Percentiles rank a stretch among this genome's conserved stretches.
These are phyloP conservation scores for Myrmaecium sp. DNA, from an alignment of 2,329 filamentous ascomycete species.

Conservation along the genomic window DNA sequence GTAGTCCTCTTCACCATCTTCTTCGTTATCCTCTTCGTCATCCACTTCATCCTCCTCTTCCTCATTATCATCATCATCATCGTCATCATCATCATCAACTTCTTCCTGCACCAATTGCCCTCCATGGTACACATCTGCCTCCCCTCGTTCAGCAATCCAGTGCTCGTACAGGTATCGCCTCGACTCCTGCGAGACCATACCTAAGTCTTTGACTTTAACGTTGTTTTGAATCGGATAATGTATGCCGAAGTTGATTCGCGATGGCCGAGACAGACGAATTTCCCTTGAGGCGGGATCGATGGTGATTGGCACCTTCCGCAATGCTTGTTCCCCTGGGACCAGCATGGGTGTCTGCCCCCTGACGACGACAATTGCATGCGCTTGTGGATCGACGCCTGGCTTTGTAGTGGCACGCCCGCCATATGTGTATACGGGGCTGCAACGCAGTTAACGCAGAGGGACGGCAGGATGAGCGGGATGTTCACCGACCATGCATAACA, in stretches of 20 bases:
- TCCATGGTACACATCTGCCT: no score
- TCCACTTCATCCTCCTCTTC: no score
- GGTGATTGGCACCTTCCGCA: conserved; percentile 9
- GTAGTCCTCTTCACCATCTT: no score
- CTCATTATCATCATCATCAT: no score
- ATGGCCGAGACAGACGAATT: conserved; percentile 15
- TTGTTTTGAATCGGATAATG: conserved; percentile 26
- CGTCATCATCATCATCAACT: no score
- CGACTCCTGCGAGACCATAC: no score
- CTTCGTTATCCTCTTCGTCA: no score
- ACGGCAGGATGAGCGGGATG: background rate
- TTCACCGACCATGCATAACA: conserved; percentile 10
- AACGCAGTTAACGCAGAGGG: background rate
- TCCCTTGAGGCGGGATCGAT: conserved; percentile 10
- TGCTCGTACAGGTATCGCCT: no score
- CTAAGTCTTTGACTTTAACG: conserved; percentile 24
- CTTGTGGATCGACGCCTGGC: conserved; percentile 14
- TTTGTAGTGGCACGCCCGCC: conserved; percentile 19
- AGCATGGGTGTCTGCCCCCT: conserved; percentile 5
- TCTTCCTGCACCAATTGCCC: no score
- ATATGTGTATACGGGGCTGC: conserved; percentile 26
- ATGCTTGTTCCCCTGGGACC: conserved; percentile 11
- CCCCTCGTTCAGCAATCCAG: no score
- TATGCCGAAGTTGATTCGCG: conserved; percentile 25
- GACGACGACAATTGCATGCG: conserved; percentile 24